Conservation (phyloP, 345 rosid genomes). For the Rubroshorea leprosula region DNA sequence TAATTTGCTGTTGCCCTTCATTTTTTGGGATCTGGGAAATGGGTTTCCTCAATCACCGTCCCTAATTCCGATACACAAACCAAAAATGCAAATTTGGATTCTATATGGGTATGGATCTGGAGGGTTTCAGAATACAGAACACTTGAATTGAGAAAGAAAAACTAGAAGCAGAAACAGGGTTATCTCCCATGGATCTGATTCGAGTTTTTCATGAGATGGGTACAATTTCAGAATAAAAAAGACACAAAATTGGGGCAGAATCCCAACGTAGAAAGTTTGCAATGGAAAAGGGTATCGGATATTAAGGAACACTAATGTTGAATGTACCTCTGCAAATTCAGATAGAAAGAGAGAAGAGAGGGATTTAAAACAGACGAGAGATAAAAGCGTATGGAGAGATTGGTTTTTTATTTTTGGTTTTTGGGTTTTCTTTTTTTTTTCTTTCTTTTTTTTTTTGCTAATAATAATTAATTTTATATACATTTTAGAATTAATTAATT, state of each 20-base stretch:
- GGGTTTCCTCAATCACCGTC: neutral
- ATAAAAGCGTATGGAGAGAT: constrained; percentile 9
- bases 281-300: neutral
- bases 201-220: constrained; percentile 1
- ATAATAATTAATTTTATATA: too few relatives aligned
- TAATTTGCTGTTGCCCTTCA: constrained; percentile 46
- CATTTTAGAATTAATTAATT: too few relatives aligned
- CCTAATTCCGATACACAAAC: neutral
- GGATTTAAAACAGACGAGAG: constrained; percentile 12
- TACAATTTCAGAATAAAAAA: neutral
- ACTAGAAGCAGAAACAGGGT: constrained; percentile 8
- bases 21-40: constrained; percentile 14
- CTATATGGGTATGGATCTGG: constrained; percentile 13
- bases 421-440: too few relatives aligned
- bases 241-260: neutral
- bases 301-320: constrained; percentile 3
- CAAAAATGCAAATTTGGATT: constrained; percentile 2
- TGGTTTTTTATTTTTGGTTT: neutral
- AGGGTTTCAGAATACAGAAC: neutral
- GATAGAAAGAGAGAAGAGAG: neutral
- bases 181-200: constrained; percentile 23
- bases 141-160: constrained; percentile 9
- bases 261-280: neutral
- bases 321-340: constrained; percentile 10
- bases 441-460: too few relatives aligned